Conservation (phyloP, 1,139 yeast species). For the Hanseniaspora sp. region DNA sequence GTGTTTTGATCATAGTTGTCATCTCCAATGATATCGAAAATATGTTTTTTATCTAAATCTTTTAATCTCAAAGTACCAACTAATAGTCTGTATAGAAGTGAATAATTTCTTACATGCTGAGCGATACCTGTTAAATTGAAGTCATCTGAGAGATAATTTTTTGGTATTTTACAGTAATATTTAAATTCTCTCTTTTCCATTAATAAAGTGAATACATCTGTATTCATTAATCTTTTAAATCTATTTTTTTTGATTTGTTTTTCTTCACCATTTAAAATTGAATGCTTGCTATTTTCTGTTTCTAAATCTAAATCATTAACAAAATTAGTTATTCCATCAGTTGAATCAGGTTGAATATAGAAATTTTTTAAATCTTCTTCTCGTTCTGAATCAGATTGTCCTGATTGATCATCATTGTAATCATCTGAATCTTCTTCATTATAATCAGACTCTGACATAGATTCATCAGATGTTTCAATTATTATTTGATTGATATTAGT, state of each 20-base stretch:
- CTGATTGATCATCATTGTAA: background rate
- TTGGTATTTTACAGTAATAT: conserved; percentile 83
- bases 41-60: conserved; percentile 16
- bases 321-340: background rate
- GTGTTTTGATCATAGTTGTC: background rate
- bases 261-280: no score
- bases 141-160: conserved; percentile 91
- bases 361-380: background rate
- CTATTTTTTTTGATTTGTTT: background rate
- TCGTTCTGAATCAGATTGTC: background rate
- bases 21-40: background rate
- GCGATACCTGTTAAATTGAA: conserved; percentile 86
- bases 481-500: background rate
- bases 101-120: conserved; percentile 75
- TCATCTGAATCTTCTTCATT: background rate
- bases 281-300: background rate
- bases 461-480: background rate
- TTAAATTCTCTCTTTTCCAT: conserved; percentile 25
- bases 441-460: background rate
- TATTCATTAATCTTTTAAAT: background rate
- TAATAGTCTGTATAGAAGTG: conserved; percentile 53
- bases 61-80: conserved; percentile 48
- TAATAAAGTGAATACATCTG: background rate
- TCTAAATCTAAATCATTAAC: background rate
- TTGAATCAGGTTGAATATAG: background rate